A percentile compares a stretch with the other conserved stretches of the same genome.
These are phyloP conservation scores for Pseudozyma tsukubaensis DNA, from an alignment of 1,284 basidiomycete genomes.

Conservation along the genomic window DNA sequence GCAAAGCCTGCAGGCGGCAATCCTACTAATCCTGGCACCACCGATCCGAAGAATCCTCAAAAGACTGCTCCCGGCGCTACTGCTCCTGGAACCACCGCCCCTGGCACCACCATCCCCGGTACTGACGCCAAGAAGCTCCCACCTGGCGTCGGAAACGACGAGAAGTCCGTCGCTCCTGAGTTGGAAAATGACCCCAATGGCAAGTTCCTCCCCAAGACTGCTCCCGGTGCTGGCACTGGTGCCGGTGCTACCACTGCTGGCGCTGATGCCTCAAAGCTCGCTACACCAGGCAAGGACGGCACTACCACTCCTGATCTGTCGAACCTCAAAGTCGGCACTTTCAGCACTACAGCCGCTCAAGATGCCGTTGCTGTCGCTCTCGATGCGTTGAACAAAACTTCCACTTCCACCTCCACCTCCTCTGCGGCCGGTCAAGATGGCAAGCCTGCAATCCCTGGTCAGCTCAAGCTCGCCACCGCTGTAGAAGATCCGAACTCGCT, in stretches of 20 bases:
- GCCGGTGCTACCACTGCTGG: not conserved
- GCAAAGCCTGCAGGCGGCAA: not conserved
- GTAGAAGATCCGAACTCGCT: not conserved
- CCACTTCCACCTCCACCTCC: not conserved
- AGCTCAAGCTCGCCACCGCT: not conserved
- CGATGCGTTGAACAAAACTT: not conserved
- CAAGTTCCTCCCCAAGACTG: conserved; percentile 16
- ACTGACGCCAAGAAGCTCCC: conserved; percentile 1
- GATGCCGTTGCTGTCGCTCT: not conserved
- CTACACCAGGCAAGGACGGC: too few relatives aligned
- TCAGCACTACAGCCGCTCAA: not conserved
- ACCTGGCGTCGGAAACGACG: conserved; percentile 15
- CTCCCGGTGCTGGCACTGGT: not conserved
- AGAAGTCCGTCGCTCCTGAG: conserved; percentile 14
- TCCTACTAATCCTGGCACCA: not conserved
- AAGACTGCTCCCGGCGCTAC: not conserved
- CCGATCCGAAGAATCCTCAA: not conserved
- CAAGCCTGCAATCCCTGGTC: not conserved
- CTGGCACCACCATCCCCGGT: too few relatives aligned
- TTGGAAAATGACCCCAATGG: conserved; percentile 17
- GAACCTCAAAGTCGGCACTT: not conserved
- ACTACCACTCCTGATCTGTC: too few relatives aligned
- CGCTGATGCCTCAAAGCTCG: not conserved
- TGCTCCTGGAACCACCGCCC: not conserved
- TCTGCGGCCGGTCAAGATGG: not conserved